Percentiles rank a stretch among this genome's conserved stretches.
These are phyloP conservation scores for Limnanthes douglasii DNA, from an alignment of 345 rosid species.

Conservation along the genomic window DNA sequence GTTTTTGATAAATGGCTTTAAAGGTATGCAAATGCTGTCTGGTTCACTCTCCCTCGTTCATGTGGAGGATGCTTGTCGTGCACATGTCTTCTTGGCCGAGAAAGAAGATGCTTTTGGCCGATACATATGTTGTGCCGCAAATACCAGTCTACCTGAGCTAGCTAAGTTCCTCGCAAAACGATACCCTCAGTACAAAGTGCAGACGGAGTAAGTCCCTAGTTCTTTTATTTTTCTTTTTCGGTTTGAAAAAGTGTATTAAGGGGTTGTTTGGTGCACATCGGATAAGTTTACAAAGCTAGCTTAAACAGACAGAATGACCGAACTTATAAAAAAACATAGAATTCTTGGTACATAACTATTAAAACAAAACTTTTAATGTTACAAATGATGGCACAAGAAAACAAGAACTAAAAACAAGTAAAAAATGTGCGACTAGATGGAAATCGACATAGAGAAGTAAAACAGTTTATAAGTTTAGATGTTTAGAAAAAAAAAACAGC, in stretches of 20 bases:
- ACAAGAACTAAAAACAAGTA: too few relatives aligned
- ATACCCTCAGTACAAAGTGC: slow-evolving; percentile 49
- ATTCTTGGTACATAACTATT: too few relatives aligned
- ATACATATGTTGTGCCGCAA: slow-evolving; percentile 49
- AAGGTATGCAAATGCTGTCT: slow-evolving; percentile 79
- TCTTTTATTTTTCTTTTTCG: neutral
- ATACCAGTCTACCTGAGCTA: slow-evolving; percentile 51
- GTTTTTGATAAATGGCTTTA: slow-evolving; percentile 33
- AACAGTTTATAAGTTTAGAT: too few relatives aligned
- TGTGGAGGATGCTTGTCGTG: slow-evolving; percentile 68
- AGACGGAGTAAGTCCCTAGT: slow-evolving; percentile 44
- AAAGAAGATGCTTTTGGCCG: slow-evolving; percentile 75
- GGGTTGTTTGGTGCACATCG: too few relatives aligned
- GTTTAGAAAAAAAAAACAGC: too few relatives aligned
- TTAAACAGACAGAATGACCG: neutral
- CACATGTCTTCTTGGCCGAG: slow-evolving; percentile 74
- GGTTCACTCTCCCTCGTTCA: slow-evolving; percentile 72
- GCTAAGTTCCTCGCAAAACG: slow-evolving; percentile 43
- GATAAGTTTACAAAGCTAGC: too few relatives aligned
- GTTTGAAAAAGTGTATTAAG: too few relatives aligned
- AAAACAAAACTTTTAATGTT: too few relatives aligned
- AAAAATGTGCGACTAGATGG: too few relatives aligned
- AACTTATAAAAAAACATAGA: neutral
- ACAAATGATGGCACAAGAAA: too few relatives aligned
- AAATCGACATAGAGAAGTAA: too few relatives aligned